Conservation (phyloP, 2,329 filamentous ascomycete species). For the Dothiorella sarmentorum region DNA sequence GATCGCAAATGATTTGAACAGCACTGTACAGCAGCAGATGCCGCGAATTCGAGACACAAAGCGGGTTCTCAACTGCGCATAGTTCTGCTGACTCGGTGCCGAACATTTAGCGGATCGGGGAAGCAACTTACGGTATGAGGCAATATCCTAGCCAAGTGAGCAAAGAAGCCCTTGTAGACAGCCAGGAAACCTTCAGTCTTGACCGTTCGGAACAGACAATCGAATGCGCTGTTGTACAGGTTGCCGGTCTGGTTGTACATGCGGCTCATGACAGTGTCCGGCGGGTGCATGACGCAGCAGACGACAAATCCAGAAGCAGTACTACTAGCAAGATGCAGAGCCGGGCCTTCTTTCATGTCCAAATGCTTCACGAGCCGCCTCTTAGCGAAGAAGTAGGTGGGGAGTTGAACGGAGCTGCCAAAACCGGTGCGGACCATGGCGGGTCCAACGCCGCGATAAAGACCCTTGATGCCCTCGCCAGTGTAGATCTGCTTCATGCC, state of each 20-base stretch:
- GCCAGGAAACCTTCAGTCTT: slow-evolving; percentile 87
- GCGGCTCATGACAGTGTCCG: slow-evolving; percentile 97
- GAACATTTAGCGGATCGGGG: background rate
- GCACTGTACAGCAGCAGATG: too few species aligned
- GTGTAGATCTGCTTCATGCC: slow-evolving; percentile 76
- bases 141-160: slow-evolving; percentile 88
- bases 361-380: slow-evolving; percentile 75
- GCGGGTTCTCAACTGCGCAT: background rate
- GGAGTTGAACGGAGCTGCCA: slow-evolving; percentile 91
- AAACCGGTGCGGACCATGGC: slow-evolving; percentile 97
- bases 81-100: background rate
- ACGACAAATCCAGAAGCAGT: slow-evolving; percentile 92
- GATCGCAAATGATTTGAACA: too few species aligned
- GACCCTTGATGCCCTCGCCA: slow-evolving; percentile 70
- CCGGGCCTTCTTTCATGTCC: slow-evolving; percentile 85
- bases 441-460: slow-evolving; percentile 87
- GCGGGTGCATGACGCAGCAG: slow-evolving; percentile 96
- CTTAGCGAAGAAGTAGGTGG: slow-evolving; percentile 98
- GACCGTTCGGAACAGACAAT: slow-evolving; percentile 87
- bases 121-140: slow-evolving; percentile 69
- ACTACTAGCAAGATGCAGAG: slow-evolving; percentile 84
- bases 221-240: slow-evolving; percentile 88
- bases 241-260: slow-evolving; percentile 99
- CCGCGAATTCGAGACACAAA: too few species aligned
- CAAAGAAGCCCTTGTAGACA: slow-evolving; percentile 97